phyloP scores from a whole-genome alignment of 257 asterid species.

The Knoxia roxburghii region DNA sequence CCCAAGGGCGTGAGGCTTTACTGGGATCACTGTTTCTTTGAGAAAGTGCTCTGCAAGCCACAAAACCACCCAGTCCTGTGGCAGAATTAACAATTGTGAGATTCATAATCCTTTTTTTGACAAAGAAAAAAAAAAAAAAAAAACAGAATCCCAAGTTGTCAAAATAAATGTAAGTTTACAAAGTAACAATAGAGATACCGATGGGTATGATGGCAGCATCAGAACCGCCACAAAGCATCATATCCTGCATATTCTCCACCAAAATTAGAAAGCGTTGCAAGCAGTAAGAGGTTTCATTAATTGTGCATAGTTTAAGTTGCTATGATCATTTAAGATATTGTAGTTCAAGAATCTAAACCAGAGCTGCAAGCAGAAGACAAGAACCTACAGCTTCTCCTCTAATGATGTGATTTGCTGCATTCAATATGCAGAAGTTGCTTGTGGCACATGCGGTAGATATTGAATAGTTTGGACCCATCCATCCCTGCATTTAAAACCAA shows the following conservation, averaged over 20 bases:
- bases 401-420: conserved; percentile 92
- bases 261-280: conserved; percentile 13
- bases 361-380: conserved; percentile 20
- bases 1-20: conserved; percentile 98
- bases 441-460: conserved; percentile 98
- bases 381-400: conserved; percentile 96
- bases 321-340: not conserved
- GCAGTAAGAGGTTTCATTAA: not conserved
- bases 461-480: conserved; percentile 99
- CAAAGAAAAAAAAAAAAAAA: too few relatives aligned
- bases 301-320: not conserved
- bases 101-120: conserved; percentile 7
- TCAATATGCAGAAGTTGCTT: conserved; percentile 88
- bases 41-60: conserved; percentile 89
- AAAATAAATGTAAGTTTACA: conserved; percentile 12
- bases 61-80: conserved; percentile 95
- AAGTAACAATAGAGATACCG: conserved; percentile 39
- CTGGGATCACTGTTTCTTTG: conserved; percentile 79
- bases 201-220: conserved; percentile 93
- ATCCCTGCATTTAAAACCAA: conserved; percentile 55
- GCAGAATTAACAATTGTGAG: conserved; percentile 19
- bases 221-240: conserved; percentile 99
- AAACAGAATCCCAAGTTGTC: too few relatives aligned
- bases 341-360: conserved; percentile 4
- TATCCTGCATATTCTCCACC: conserved; percentile 51